Conservation (phyloP, 169 alveolate species). For the Plasmodium billcollinsi region DNA sequence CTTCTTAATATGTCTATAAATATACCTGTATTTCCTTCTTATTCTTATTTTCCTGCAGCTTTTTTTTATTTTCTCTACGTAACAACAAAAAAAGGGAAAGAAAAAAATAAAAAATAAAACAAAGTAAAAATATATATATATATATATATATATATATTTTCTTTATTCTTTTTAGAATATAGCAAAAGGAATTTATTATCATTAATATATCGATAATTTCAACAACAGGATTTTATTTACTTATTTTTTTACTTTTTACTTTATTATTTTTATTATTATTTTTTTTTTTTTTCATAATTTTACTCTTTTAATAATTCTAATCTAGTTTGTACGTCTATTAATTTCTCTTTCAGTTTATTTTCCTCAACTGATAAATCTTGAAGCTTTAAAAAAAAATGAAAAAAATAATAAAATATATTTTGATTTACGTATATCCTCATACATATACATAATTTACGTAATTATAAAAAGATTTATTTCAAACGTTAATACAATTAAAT, state of each 20-base stretch:
- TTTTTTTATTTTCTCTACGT: constrained; percentile 50
- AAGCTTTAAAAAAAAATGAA: not conserved
- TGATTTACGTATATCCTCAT: no score
- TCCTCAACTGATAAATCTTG: constrained; percentile 42
- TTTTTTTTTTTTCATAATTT: constrained; percentile 1
- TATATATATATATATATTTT: constrained; percentile 2
- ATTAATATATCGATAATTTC: not conserved
- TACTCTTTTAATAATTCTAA: constrained; percentile 49
- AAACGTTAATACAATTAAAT: constrained; percentile 10
- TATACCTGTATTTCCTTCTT: constrained; percentile 65
- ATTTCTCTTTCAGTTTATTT: constrained; percentile 34
- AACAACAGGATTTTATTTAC: not conserved
- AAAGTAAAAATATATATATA: constrained; percentile 2
- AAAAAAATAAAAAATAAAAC: no score
- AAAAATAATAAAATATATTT: no score
- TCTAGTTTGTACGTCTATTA: constrained; percentile 21
- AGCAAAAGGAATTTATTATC: not conserved
- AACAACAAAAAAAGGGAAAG: not conserved
- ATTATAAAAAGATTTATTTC: not conserved
- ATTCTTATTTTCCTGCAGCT: constrained; percentile 54
- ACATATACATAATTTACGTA: not conserved
- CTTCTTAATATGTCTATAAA: not conserved
- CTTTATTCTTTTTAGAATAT: not conserved
- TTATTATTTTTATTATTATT: not conserved
- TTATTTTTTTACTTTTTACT: not conserved